Base-by-base conservation (phyloP, 2,329 filamentous ascomycete species). In the Beauveria varroae region DNA sequence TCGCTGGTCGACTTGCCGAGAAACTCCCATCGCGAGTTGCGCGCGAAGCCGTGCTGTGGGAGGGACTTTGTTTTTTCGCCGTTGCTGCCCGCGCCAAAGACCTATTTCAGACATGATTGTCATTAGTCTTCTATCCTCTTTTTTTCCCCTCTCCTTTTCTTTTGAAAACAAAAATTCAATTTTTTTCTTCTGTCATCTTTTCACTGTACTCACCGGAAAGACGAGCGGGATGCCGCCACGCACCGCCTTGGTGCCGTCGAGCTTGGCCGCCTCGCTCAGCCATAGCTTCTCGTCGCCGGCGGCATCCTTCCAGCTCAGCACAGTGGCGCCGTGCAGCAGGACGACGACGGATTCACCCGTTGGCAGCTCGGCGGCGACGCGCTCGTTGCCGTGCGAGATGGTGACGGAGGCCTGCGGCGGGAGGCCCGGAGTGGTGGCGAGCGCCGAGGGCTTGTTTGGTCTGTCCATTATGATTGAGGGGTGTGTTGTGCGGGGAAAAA, bases 41-140 rank as follows among this genome's bases (percentile, higher is more conserved):
- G 91, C 44, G 93, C 95, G 75, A 99, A 96, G 67, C 95, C 95
- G 78, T 98, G 95, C 77, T 97, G 93, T 3, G 93, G 88, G 28
- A 99, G 88, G 66, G 84, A 79, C 57, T 85, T 85, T 30, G 91
- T 95, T n/a, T 89, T 82, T 66, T 88, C 85, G 73, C 93, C 87
- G 66, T 87, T 81, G 57, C 90, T 87, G 14, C 89, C 85, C 46
- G 88, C 89, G 34, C 95, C 95, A 72, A 99, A 99, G 72, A 93
- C 86, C 91, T 92, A 24, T 20, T 37, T 37, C 34, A 14, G 12
- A 34, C 5, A 34, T 34, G 30, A 34, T 34, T 14, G 1, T 34
- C 0, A 5, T 34, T 34, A 34, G 30, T 34, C 12, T 37, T 37
- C 12, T 37, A 14, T 37, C 34, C 34, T 34, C 1, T 37, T 5